Conservation (phyloP, 1,284 basidiomycete genomes). For the Laetiporus sulphureus region DNA sequence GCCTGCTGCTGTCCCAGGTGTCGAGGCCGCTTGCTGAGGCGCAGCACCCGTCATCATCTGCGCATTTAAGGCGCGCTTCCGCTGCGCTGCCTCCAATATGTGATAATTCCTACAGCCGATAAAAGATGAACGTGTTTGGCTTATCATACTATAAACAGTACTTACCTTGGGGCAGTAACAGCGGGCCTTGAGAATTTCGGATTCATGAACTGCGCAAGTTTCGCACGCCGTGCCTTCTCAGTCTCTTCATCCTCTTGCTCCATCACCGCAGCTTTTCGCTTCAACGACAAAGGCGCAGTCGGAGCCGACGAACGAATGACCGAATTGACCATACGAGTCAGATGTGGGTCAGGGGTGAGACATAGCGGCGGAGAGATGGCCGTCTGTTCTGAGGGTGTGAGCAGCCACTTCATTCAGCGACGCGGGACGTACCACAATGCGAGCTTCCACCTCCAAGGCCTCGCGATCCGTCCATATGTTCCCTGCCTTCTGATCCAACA, state of each 20-base stretch:
- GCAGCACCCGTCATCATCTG: too few species aligned
- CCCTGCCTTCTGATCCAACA: slow-evolving; percentile 51
- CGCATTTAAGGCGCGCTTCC: too few species aligned
- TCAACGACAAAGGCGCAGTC: slow-evolving; percentile 60
- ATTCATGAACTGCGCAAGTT: slow-evolving; percentile 73
- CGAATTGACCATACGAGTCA: slow-evolving; percentile 67
- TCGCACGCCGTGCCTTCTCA: slow-evolving; percentile 59
- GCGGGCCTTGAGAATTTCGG: slow-evolving; percentile 33
- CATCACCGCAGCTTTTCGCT: slow-evolving; percentile 63
- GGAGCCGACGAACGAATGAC: slow-evolving; percentile 63
- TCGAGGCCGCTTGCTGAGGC: too few species aligned
- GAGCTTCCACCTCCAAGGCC: slow-evolving; percentile 64
- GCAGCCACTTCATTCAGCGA: slow-evolving; percentile 3
- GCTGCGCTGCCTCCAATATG: too few species aligned
- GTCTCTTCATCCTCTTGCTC: slow-evolving; percentile 67
- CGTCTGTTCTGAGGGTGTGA: slow-evolving; percentile 36
- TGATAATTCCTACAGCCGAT: too few species aligned
- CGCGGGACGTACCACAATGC: slow-evolving; percentile 49
- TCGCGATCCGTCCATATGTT: slow-evolving; percentile 61
- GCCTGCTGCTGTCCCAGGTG: too few species aligned
- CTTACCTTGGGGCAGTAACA: slow-evolving; percentile 14
- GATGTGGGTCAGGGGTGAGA: slow-evolving; percentile 66
- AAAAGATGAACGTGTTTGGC: too few species aligned
- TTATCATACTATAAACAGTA: too few species aligned
- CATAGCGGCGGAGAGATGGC: slow-evolving; percentile 68